Evolutionary conservation across 805 yeast species (phyloP), one percentile per base, ranked within the genome.

Genomic region (Candida chauliodis): DNA sequence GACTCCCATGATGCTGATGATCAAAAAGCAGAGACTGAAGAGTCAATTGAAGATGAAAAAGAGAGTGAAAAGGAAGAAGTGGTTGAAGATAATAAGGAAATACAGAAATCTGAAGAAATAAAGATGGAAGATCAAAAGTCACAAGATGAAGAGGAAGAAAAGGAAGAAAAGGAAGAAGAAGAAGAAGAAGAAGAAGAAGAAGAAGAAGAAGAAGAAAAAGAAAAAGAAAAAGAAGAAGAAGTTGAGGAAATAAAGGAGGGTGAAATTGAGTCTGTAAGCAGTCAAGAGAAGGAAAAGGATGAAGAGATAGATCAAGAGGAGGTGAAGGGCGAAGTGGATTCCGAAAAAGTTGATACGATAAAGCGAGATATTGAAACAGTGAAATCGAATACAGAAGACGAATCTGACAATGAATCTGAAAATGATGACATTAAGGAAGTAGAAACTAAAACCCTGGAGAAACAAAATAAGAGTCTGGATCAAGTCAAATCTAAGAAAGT

Each of bases 221-320:
- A 52, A 8, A 52, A 61, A n/a, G 54, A 50, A 39, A 47, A 54
- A 17, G 52, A 52, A 13, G 52, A 50, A 14, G 13, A 7, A 7
- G 6, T 7, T 7, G 29, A 26, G 16, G n/a, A 26, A 7, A 7
- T 11, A 34, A 28, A 30, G 7, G 44, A 31, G 31, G 24, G 10
- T 15, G 37, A 36, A 27, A 6, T 14, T 14, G 15, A 30, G 25
- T 3, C 15, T 3, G 34, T 18, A 21, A 15, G 14, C 20, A n/a
- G 15, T 5, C n/a, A 32, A 31, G 14, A 28, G 7, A 11, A 29
- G 4, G 29, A 17, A 9, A n/a, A 10, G 14, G 23, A 8, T 30
- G 24, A 37, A 19, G 29, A 30, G n/a, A 28, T 16, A 8, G 39
- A 34, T 18, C 25, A 30, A 11, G 36, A 27, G 22, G 25, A 17